Percentiles rank a stretch among this genome's conserved stretches.
These are phyloP conservation scores for Pichia cephalocereana DNA, from an alignment of 805 yeast species.

Conservation along the genomic window DNA sequence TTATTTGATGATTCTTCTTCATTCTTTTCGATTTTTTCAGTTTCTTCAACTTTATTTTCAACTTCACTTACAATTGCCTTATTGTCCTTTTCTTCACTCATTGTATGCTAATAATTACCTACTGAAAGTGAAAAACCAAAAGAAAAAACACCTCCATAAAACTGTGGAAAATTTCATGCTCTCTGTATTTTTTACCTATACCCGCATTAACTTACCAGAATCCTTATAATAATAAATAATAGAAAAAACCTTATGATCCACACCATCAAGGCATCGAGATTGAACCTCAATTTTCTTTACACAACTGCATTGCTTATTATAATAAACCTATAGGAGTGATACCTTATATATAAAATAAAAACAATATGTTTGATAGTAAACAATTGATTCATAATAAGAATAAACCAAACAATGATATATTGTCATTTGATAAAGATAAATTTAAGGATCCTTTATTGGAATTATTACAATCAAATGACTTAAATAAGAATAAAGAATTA, in stretches of 20 bases:
- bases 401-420: not conserved
- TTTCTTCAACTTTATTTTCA: not conserved
- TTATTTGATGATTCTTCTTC: not conserved
- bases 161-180: too few species aligned
- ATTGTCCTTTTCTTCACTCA: slow-evolving; percentile 2
- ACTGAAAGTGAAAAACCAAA: not conserved
- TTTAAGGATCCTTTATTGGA: slow-evolving; percentile 41
- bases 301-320: too few species aligned
- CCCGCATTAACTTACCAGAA: too few species aligned
- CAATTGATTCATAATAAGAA: not conserved
- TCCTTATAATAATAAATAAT: too few species aligned
- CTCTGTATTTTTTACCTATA: too few species aligned
- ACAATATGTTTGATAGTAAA: not conserved
- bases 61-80: not conserved
- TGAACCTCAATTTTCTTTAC: too few species aligned
- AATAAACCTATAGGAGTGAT: too few species aligned
- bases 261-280: too few species aligned
- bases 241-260: too few species aligned
- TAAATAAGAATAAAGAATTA: slow-evolving; percentile 32
- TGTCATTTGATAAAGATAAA: not conserved
- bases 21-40: not conserved
- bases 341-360: too few species aligned
- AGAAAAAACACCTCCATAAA: not conserved
- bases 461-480: slow-evolving; percentile 39
- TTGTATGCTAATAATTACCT: not conserved